These are phyloP conservation scores for Xanthoconium separans DNA, from an alignment of 1,284 basidiomycete genomes.

Conservation along the genomic window DNA sequence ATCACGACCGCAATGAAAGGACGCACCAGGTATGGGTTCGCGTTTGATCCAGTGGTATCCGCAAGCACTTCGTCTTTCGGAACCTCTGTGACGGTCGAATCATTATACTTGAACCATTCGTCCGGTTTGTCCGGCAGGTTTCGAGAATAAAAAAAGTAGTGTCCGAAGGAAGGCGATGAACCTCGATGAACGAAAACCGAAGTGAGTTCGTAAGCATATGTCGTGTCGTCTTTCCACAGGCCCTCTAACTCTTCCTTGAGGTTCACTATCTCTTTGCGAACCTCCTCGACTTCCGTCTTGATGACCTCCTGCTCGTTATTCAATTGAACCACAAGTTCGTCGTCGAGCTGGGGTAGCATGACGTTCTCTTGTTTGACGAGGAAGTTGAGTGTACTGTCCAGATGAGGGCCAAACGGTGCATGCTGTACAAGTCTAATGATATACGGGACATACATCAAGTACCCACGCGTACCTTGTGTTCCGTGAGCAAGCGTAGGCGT, in stretches of 20 bases:
- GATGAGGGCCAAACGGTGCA: conserved; percentile 52
- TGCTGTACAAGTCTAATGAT: conserved; percentile 39
- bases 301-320: conserved; percentile 53
- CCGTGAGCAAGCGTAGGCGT: conserved; percentile 63
- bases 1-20: not conserved
- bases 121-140: conserved; percentile 74
- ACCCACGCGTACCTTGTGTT: conserved; percentile 59
- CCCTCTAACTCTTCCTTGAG: conserved; percentile 74
- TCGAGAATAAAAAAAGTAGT: conserved; percentile 89
- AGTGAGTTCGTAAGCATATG: conserved; percentile 85
- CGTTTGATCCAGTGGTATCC: conserved; percentile 78
- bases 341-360: conserved; percentile 49
- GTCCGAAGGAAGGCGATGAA: conserved; percentile 77
- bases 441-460: not conserved
- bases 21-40: conserved; percentile 80
- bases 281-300: conserved; percentile 57
- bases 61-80: conserved; percentile 75
- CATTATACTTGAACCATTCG: conserved; percentile 95
- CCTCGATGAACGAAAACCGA: conserved; percentile 97
- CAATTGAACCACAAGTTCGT: conserved; percentile 51
- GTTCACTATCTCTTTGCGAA: conserved; percentile 52
- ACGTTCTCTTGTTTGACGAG: conserved; percentile 46
- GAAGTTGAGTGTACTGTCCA: conserved; percentile 56
- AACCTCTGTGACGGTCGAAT: conserved; percentile 76
- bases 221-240: conserved; percentile 72